Base-by-base conservation (phyloP, 176 grass and related monocot species). In the Echinochloa phyllopogon region DNA sequence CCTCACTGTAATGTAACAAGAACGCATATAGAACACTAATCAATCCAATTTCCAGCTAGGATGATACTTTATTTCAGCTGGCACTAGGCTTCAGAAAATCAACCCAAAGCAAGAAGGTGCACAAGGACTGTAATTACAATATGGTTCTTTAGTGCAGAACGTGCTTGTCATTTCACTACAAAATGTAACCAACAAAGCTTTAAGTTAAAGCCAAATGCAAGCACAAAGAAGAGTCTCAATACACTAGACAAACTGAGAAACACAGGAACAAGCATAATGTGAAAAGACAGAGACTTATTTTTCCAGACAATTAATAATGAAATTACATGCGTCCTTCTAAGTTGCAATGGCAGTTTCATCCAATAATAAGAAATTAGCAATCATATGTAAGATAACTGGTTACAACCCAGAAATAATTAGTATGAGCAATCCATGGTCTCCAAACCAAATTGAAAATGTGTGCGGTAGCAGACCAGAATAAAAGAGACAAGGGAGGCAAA, bases 341-440 rank as follows among this genome's bases (percentile, higher is more conserved):
- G 48, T 37, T 74, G 4, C 12, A 37, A 53, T 53, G 48, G 10
- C 16, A 53, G 3, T 53, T 51, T 74, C 48, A 37, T 37, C 48
- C 33, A 53, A 21, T 51, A 74, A 37, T 38, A 74, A 16, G 25
- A 74, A 75, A 72, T 29, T 50, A 72, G 29, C 44, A 72, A 72
- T 27, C 6, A 51, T 10, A 33, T 10, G 23, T 33, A 15, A 73
- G 44, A 73, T 33, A 73, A 72, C 49, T 73, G 40, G 49, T 58
- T 68, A 59, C 70, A 75, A 43, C 25, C 72, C 69, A 87, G 25
- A 75, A 55, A 69, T 39, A 87, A 25, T 23, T 72, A 69, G 52
- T 58, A 14, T 51, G 40, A 29, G 74, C 42, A 71, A 24, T 20
- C 17, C 11, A 83, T n/a, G 40, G 57, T 9, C 36, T 75, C 6